Evolutionary conservation across 2,329 filamentous ascomycete species (phyloP), one percentile per base, ranked within the genome.

Genomic region (Epichloe uncinata): DNA sequence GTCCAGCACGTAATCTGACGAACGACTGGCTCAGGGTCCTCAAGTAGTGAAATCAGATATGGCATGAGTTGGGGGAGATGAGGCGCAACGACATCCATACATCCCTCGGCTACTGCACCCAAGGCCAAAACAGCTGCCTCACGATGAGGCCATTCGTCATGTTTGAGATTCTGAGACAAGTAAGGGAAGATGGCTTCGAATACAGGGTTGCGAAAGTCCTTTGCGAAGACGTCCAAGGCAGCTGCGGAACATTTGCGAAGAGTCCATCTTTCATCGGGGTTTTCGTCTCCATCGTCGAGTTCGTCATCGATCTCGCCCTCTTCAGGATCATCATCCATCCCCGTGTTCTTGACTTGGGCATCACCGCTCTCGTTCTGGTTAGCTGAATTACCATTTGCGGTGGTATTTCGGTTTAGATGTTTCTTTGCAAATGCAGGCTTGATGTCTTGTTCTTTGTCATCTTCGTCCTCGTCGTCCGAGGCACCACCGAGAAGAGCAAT

Each of bases 1-100:
- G 93, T 94, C 93, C 93, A 98, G 68, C 93, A 98, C 22, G 91
- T 97, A 57, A 98, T 98, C 63, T 95, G 88, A 54, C 93, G 79
- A 37, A 98, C 91, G 13, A 97, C 85, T 13, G 93, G 88, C 66
- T 96, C 89, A 1, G 77, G 63, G 61, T 98, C 93, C 51, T 85
- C 79, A 36, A 98, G 75, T 0, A 96, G 77, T 7, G 85, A 84
- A 57, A 97, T 85, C 45, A 98, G 78, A 64, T 95, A 98, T 1
- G 88, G 86, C 2, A 97, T 82, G 40, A 98, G 75, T 62, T 95
- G 85, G 2, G 88, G 89, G 33, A 98, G 78, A 66, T 97, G 90
- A 48, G 90, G 93, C 44, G 84, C 83, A 48, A 98, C 89, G 18
- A 87, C 86, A 46, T 85, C 79, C 73, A 96, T 87, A 64, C 93